Base-by-base conservation (phyloP, 352 stramenopile genomes). In the Saprolegnia parasitica region DNA sequence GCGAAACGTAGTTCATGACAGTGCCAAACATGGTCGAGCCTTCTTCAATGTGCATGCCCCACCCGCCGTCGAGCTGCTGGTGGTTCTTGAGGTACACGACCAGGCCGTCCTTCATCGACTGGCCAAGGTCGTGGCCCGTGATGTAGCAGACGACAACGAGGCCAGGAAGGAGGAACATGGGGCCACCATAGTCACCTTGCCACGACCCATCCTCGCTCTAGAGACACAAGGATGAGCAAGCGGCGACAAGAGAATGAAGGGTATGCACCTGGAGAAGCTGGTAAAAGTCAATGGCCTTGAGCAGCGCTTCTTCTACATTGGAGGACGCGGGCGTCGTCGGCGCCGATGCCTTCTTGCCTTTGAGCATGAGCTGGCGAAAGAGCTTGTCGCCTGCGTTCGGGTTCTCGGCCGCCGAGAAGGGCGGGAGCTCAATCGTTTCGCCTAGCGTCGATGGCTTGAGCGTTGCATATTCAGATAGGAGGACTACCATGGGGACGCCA, bases 21-120 rank as follows among this genome's bases (percentile, higher is more conserved):
- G 87, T 87, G 58, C 91, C 91, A 80, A 98, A 97, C 87, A 97
- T 96, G 24, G 91, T 97, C 26, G 78, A 90, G 2, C 87, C 83
- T 63, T 84, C 89, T 80, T 98, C 90, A 67, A 98, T 91, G 74
- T 98, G 91, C 45, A 88, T 96, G 52, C 90, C 90, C 90, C 90
- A 98, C 63, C 90, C 90, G 23, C 91, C 91, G 76, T 98, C 90
- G 9, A 67, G 60, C 71, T 96, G 87, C 78, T 98, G 90, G 74
- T 98, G 91, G 58, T 88, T 87, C 58, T 73, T 74, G 26, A 97
- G 79, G 74, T 97, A 97, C 35, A 85, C 74, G 21, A 81, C 71
- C 72, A 90, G 88, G 26, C 49, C 81, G 26, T 73, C 71, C 54
- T 56, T 73, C 37, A 74, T 57, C 8, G 63, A 68, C 45, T 68